Evolutionary conservation across 2,329 filamentous ascomycete genomes (phyloP).

Genomic region (Xylariaceae sp.): DNA sequence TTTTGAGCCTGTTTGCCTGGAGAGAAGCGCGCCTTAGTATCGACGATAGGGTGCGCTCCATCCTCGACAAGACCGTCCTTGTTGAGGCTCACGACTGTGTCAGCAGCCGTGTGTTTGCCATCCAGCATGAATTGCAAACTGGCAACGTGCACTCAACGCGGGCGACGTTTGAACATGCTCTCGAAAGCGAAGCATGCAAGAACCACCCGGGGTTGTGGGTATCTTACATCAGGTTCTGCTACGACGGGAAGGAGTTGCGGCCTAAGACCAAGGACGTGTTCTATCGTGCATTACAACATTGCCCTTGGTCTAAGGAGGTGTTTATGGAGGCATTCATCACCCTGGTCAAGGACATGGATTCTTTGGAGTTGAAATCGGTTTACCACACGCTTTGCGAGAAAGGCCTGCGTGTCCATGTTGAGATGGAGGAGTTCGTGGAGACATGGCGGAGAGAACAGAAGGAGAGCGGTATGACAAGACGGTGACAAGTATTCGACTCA

Average conservation of each 20-base stretch:
- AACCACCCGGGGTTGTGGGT: constrained; percentile 52
- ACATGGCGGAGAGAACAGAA: constrained; percentile 35
- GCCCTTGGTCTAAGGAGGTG: constrained; percentile 48
- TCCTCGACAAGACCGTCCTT: constrained; percentile 59
- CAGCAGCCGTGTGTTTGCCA: constrained; percentile 51
- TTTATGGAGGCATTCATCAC: constrained; percentile 56
- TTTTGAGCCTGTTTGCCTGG: constrained; percentile 73
- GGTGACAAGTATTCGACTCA: not conserved
- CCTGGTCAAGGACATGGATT: constrained; percentile 48
- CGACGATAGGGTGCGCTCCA: constrained; percentile 73
- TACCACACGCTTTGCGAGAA: constrained; percentile 52
- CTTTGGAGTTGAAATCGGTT: constrained; percentile 52
- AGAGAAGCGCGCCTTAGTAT: constrained; percentile 73
- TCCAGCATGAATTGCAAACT: constrained; percentile 52
- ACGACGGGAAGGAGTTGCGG: constrained; percentile 28
- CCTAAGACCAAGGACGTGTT: constrained; percentile 35
- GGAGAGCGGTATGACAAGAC: constrained; percentile 6
- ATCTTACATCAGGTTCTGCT: constrained; percentile 53
- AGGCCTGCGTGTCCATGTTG: constrained; percentile 54
- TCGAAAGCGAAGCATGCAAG: constrained; percentile 44
- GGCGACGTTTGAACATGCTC: constrained; percentile 56
- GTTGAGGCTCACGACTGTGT: constrained; percentile 44
- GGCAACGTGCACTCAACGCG: constrained; percentile 54
- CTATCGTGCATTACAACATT: constrained; percentile 42
- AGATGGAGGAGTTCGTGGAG: constrained; percentile 53